A percentile compares a stretch with the other conserved stretches of the same genome.
phyloP scores from a whole-genome alignment of 2,329 filamentous ascomycete genomes.

The Paecilomyces fulvus region DNA sequence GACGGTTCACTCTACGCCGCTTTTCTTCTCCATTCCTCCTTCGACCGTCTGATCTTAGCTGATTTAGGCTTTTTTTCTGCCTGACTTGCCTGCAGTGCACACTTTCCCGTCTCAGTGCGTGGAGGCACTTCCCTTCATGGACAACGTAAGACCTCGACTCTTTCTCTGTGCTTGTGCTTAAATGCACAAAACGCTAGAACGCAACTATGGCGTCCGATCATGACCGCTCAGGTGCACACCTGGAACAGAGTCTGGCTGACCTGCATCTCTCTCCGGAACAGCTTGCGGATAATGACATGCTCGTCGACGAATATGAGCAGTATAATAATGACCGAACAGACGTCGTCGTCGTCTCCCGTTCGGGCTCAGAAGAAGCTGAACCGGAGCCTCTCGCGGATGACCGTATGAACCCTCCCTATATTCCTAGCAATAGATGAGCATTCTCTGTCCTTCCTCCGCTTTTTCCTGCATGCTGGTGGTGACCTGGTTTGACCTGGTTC shows the following conservation, averaged over 20 bases:
- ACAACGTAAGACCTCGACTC: constrained; percentile 31
- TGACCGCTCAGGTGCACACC: background rate
- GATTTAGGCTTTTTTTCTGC: background rate
- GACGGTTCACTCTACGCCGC: background rate
- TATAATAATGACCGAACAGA: constrained; percentile 55
- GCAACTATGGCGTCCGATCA: constrained; percentile 3
- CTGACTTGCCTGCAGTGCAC: constrained; percentile 13
- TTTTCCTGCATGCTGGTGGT: background rate
- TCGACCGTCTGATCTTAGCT: background rate
- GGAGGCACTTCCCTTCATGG: constrained; percentile 34
- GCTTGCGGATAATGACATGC: constrained; percentile 53
- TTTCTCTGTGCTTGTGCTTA: constrained; percentile 10
- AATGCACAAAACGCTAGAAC: background rate
- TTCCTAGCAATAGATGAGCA: background rate
- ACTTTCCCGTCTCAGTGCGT: constrained; percentile 18
- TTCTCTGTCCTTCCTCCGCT: background rate
- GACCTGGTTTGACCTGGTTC: background rate
- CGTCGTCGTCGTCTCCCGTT: constrained; percentile 54
- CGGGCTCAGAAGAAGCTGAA: constrained; percentile 49
- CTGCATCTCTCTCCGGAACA: constrained; percentile 23
- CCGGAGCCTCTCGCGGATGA: constrained; percentile 52
- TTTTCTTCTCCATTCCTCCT: background rate
- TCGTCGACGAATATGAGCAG: constrained; percentile 49
- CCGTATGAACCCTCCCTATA: constrained; percentile 31
- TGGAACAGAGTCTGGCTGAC: constrained; percentile 15